These are phyloP conservation scores for Tetramitus jugosus DNA, from an alignment of 208 protist genomes.

Conservation along the genomic window DNA sequence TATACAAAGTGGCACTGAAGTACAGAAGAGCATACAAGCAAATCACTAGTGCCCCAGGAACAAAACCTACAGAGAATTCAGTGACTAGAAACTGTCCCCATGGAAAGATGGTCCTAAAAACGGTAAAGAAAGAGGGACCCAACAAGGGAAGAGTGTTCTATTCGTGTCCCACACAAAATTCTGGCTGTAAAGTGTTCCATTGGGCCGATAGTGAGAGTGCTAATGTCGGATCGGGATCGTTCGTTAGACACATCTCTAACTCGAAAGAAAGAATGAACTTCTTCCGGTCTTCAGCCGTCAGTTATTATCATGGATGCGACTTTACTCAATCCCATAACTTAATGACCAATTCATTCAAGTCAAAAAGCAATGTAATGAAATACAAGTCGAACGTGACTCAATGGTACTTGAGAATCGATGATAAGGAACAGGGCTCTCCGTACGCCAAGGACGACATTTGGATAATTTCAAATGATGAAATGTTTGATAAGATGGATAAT, in stretches of 20 bases:
- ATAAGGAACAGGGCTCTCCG: not conserved
- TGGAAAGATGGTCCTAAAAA: not conserved
- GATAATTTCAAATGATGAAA: not conserved
- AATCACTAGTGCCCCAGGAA: not conserved
- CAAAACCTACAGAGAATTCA: too few relatives aligned
- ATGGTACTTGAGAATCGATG: not conserved
- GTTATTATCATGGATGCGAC: constrained; percentile 24
- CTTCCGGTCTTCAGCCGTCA: not conserved
- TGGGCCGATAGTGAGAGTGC: constrained; percentile 9
- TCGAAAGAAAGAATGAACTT: not conserved
- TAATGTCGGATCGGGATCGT: too few relatives aligned
- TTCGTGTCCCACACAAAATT: not conserved
- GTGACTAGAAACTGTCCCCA: not conserved
- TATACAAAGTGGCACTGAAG: not conserved
- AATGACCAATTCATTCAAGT: not conserved
- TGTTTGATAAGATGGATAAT: not conserved
- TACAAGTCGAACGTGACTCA: not conserved
- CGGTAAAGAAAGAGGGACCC: constrained; percentile 13
- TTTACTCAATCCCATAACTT: not conserved
- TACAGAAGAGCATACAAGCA: not conserved
- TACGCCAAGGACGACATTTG: constrained; percentile 24
- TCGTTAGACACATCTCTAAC: not conserved
- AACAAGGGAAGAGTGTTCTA: constrained; percentile 27
- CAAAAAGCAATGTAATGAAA: not conserved
- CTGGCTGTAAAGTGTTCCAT: constrained; percentile 12